A percentile compares a stretch with the other conserved stretches of the same genome.
Evolutionary conservation across 495 filamentous ascomycete species (phyloP).

Genomic region (Tuber brumale): DNA sequence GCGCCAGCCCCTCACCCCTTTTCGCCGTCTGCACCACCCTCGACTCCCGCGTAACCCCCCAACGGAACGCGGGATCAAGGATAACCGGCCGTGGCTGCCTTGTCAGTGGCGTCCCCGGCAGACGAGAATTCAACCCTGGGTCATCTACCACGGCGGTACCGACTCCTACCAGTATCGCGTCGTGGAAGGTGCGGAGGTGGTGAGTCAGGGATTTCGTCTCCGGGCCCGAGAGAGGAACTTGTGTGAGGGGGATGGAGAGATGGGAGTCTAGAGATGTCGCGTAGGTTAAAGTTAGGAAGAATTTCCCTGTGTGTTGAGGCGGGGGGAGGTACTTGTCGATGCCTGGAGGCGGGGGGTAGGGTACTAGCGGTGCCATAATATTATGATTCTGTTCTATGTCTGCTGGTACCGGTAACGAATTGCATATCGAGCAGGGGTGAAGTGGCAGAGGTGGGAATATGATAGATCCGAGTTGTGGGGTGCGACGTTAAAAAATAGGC

Average conservation of each 20-base stretch:
- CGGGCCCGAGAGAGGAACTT: constrained; percentile 71
- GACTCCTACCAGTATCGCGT: constrained; percentile 77
- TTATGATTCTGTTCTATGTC: background rate
- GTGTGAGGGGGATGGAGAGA: constrained; percentile 67
- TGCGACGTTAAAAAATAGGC: background rate
- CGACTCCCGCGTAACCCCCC: constrained; percentile 55
- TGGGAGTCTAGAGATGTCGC: constrained; percentile 82
- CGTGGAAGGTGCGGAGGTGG: constrained; percentile 71
- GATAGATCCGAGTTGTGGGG: background rate
- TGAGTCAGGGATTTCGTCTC: constrained; percentile 87
- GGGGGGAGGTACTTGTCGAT: constrained; percentile 24
- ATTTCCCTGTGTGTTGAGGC: constrained; percentile 11
- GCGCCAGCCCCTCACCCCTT: constrained; percentile 62
- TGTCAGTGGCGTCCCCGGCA: constrained; percentile 52
- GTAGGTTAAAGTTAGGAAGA: constrained; percentile 71
- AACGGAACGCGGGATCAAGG: constrained; percentile 65
- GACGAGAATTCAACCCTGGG: constrained; percentile 71
- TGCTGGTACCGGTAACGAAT: background rate
- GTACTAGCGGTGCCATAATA: background rate
- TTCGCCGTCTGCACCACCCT: constrained; percentile 60
- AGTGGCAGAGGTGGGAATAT: background rate
- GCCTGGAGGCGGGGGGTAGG: background rate
- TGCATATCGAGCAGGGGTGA: background rate
- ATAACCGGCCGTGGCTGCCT: constrained; percentile 72
- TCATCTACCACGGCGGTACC: constrained; percentile 80